Conservation (phyloP, 2,329 filamentous ascomycete genomes). For the Pyrenophora seminiperda region DNA sequence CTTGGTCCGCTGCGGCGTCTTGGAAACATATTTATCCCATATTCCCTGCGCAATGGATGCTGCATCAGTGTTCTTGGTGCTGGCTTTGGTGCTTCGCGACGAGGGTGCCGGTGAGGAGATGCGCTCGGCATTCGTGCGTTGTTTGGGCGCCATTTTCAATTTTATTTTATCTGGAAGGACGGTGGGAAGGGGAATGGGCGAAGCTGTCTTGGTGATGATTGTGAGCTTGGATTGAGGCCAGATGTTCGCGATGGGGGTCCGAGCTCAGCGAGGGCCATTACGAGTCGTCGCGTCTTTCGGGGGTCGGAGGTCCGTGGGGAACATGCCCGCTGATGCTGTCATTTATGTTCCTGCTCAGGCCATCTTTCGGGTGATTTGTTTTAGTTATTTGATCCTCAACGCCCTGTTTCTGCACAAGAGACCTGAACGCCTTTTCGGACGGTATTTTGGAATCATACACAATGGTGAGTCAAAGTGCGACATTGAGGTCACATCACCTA, state of each 20-base stretch:
- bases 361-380: neutral
- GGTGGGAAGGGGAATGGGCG: neutral
- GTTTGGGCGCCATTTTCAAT: slow-evolving; percentile 42
- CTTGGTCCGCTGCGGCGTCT: slow-evolving; percentile 89
- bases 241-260: slow-evolving; percentile 23
- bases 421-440: no score
- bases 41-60: slow-evolving; percentile 69
- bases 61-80: slow-evolving; percentile 44
- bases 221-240: slow-evolving; percentile 31
- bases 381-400: no score
- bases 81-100: slow-evolving; percentile 33
- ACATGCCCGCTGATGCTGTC: slow-evolving; percentile 28
- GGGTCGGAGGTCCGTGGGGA: slow-evolving; percentile 19
- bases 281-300: slow-evolving; percentile 8
- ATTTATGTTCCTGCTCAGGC: slow-evolving; percentile 3
- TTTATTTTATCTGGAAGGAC: slow-evolving; percentile 1
- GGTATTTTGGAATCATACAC: no score
- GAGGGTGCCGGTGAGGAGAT: slow-evolving; percentile 22
- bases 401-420: no score
- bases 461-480: neutral
- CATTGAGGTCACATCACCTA: neutral
- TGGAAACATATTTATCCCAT: slow-evolving; percentile 76
- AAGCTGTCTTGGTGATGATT: slow-evolving; percentile 17
- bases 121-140: slow-evolving; percentile 26
- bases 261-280: slow-evolving; percentile 11